Evolutionary conservation across 73 alveolate species (phyloP), one percentile per base, ranked within the genome.

Genomic region (Tetrahymena thermophila): DNA sequence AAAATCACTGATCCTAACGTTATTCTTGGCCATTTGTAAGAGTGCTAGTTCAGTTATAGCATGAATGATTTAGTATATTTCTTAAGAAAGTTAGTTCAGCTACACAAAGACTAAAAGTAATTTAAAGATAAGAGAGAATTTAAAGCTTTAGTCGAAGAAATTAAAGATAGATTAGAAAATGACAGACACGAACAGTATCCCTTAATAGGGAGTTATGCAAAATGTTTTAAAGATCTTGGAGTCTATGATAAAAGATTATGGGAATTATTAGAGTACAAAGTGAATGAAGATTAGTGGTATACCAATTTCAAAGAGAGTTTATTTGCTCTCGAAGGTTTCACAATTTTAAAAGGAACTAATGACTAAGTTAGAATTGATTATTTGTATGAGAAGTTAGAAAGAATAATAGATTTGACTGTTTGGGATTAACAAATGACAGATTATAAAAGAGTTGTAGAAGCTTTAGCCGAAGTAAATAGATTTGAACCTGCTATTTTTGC

Each of bases 231-330:
- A 15, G 50, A 95, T 21, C 94, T 95, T 40, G 97, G 93, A 7
- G 94, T 95, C 6, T 85, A 95, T 55, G 97, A 95, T 56, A 85
- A 40, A 37, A 93, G 43, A 35, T 35, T 95, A 56, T 95, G 97
- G 97, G 84, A 93, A 95, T 95, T 95, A 35, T 3, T 95, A 50
- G 97, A 95, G 89, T 35, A 95, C 35, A 95, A 95, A 44, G 71
- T 95, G 21, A 37, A 50, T 50, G 97, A 95, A 43, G 97, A 95
- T 95, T 38, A 95, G 44, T 95, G 94, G 93, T 93, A 95, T 56
- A 95, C 97, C 43, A 95, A 43, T 15, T 95, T 95, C 84, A 94
- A 85, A 37, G 97, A 95, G 34, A 95, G 97, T 95, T 94, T 95
- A 42, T 85, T 38, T 95, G 97, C 97, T 14, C 84, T 93, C 5